Evolutionary conservation across 176 grass and related monocot species (phyloP).

Genomic region (Rhynchospora tenuis): DNA sequence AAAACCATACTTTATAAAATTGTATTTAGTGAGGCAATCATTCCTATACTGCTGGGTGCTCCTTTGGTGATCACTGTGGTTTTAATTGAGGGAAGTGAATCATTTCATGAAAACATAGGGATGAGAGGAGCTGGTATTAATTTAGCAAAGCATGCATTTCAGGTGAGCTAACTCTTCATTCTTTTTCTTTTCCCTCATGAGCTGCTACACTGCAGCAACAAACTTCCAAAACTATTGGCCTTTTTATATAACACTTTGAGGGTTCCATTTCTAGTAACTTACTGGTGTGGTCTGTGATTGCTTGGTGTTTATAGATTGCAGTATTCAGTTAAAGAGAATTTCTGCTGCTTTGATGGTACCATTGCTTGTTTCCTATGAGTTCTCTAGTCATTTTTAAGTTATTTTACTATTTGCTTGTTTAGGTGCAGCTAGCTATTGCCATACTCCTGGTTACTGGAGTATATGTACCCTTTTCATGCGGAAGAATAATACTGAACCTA

Average conservation of each 20-base stretch:
- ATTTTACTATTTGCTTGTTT: background rate
- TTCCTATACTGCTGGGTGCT: background rate
- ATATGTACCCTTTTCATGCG: slow-evolving; percentile 10
- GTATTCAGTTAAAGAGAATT: background rate
- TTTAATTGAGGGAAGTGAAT: background rate
- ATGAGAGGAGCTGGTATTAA: slow-evolving; percentile 11
- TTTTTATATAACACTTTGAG: background rate
- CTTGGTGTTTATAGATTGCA: background rate
- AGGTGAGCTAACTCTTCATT: background rate
- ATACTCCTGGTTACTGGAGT: background rate
- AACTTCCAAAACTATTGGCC: background rate
- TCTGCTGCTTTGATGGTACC: too few relatives aligned
- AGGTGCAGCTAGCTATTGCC: background rate
- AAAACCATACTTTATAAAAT: background rate
- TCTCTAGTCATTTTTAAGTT: too few relatives aligned
- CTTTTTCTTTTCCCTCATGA: background rate
- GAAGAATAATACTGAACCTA: background rate
- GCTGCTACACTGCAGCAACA: background rate
- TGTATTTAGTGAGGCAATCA: background rate
- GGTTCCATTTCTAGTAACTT: background rate
- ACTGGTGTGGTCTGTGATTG: background rate
- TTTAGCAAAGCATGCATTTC: background rate
- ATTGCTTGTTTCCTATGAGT: background rate
- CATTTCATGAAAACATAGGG: background rate
- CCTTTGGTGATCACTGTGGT: background rate